Percentiles rank a stretch among this genome's conserved stretches.
Conservation (phyloP, 257 asterid genomes). For the Nicotiana benthamiana region DNA sequence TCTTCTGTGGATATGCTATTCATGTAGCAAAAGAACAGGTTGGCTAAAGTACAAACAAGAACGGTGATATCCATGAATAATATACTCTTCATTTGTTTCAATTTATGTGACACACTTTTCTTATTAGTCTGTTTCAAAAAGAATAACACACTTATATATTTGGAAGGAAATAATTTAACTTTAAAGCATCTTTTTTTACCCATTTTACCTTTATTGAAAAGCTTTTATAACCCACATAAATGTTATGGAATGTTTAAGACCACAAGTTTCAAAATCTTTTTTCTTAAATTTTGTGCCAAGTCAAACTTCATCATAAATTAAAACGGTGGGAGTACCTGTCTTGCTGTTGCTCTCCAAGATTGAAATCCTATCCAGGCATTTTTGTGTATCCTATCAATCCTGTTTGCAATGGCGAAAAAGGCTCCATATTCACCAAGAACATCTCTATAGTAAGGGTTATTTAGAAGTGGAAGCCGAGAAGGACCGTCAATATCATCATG, state of each 20-base stretch:
- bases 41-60: not conserved
- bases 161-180: too few relatives aligned
- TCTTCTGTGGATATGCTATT: not conserved
- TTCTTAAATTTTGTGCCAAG: too few relatives aligned
- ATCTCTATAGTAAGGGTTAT: constrained; percentile 63
- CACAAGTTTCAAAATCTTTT: too few relatives aligned
- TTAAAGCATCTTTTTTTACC: too few relatives aligned
- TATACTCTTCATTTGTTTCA: not conserved
- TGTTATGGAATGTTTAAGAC: too few relatives aligned
- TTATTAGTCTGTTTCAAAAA: too few relatives aligned
- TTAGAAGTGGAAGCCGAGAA: constrained; percentile 77
- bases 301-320: too few relatives aligned
- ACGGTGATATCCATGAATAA: not conserved
- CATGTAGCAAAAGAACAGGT: not conserved
- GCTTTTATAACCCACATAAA: too few relatives aligned
- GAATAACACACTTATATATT: too few relatives aligned
- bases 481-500: constrained; percentile 82
- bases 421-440: constrained; percentile 82
- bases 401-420: constrained; percentile 81
- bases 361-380: constrained; percentile 99
- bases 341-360: constrained; percentile 93
- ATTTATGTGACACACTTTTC: too few relatives aligned
- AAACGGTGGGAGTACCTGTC: constrained; percentile 30
- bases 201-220: too few relatives aligned
- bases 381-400: constrained; percentile 84